Conservation (phyloP, 768 basidiomycete species). For the Mycena sanguinolenta region DNA sequence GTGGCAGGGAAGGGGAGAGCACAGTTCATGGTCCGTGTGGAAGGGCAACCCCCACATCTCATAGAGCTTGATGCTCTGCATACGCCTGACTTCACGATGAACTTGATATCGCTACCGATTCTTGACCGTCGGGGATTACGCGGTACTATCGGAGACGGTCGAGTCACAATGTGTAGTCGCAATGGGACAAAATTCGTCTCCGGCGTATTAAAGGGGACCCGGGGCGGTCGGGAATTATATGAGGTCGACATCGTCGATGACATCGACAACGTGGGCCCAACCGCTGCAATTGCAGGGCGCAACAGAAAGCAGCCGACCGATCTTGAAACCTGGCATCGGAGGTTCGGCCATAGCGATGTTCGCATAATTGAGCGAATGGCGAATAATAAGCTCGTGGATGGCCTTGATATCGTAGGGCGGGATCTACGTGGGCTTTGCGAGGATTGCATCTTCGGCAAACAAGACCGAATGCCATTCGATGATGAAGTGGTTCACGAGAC, state of each 20-base stretch:
- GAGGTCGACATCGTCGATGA: slow-evolving; percentile 15
- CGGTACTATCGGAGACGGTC: slow-evolving; percentile 2
- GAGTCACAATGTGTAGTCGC: not conserved
- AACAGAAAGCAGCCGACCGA: slow-evolving; percentile 38
- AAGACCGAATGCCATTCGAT: no score
- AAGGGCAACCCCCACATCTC: not conserved
- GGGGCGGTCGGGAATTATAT: not conserved
- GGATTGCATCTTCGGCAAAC: no score
- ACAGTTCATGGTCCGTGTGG: not conserved
- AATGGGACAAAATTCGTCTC: not conserved
- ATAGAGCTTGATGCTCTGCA: not conserved
- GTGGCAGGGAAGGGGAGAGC: not conserved
- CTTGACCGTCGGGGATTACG: slow-evolving; percentile 18
- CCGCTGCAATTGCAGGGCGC: slow-evolving; percentile 21
- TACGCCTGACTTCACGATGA: slow-evolving; percentile 13
- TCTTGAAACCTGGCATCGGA: slow-evolving; percentile 44
- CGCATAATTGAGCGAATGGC: no score
- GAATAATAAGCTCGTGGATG: no score
- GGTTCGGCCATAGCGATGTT: no score
- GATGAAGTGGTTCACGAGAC: no score
- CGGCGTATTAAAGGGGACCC: not conserved
- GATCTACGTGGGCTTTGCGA: no score
- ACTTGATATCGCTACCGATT: slow-evolving; percentile 9
- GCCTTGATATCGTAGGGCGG: no score
- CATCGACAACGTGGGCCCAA: not conserved